Base-by-base conservation (phyloP, 192 early-diverging fungal genomes). In the Backusella parvicylindrica region DNA sequence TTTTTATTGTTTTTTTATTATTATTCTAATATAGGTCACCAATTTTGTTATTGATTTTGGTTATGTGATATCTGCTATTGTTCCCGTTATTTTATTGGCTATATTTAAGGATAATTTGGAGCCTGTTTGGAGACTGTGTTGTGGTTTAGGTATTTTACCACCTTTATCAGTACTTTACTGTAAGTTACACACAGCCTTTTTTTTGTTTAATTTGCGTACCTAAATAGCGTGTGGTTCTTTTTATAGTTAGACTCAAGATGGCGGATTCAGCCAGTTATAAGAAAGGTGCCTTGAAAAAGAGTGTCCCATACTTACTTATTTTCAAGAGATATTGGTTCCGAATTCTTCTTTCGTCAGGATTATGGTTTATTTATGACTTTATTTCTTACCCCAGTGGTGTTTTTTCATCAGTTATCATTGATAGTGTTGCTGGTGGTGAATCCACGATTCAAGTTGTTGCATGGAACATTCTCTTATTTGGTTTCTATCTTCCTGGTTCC, bases 401-500 rank as follows among this genome's bases (percentile, higher is more conserved):
- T 13, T 86, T 86, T 53, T 86, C 82, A 23, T 73, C 78, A 9
- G 81, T 77, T 23, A 86, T 86, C 60, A 76, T 86, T 21, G 71
- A 72, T 4, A 70, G 56, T 16, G 70, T 83, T 0, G 23, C 82
- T 9, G 36, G 67, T 18, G 66, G 75, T 2, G 78, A 80, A 0
- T 74, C 81, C 0, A 70, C 86, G 15, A 82, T 86, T 16, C 41
- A 82, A 32, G 86, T 81, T 21, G 78, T 81, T 2, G 82, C 82
- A 49, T 90, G 87, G 87, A 81, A 83, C 35, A 70, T 89, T 28
- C 84, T 90, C 26, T 66, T 90, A 6, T 81, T 81, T 73, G 73
- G 70, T 12, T 89, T 90, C 75, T 90, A 84, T 66, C 77, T 90
- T 18, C 89, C 89, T 32, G 89, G 89, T 6, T 79, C 77, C 32